Base-by-base conservation (phyloP, 805 yeast species). In the Suhomyces prunicola region DNA sequence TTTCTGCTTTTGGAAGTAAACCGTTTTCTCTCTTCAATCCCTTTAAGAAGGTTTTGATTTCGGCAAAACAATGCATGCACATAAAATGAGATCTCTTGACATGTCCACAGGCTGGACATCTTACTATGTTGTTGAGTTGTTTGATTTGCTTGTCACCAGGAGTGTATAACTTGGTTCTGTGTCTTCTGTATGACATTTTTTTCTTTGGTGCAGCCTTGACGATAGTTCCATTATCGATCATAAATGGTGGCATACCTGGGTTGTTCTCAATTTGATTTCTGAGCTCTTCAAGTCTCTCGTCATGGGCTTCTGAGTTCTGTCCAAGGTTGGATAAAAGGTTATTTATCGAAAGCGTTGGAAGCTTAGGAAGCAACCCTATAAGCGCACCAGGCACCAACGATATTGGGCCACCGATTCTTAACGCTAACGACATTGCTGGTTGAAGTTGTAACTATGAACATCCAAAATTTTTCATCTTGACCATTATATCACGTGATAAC, bases 101-200 rank as follows among this genome's bases (percentile, higher is more conserved):
- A 57, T 88, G 87, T 44, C 99, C 99, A 74, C 99, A 93, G 0
- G 97, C 87, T 2, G 98, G 97, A 68, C 99, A 93, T 68, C 96
- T 82, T 57, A 87, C 90, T 63, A 94, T 76, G 66, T 89, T 86
- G 52, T 85, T 81, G 58, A 88, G 78, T 48, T 86, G 85, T 67
- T 88, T 84, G 59, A 89, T 75, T 61, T 91, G 94, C 68, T 90
- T 93, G 53, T 83, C 80, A 9, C 89, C 96, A 4, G 93, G 90
- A 6, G 90, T 91, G 59, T 89, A 82, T 60, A 87, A 83, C 73
- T 92, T 84, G 67, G 83, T 86, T 70, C 97, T 85, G 64, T 89
- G 88, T 70, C 90, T 88, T 73, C 83, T 83, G 68, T 90, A 90
- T 6, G 98, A 90, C 2, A 84, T 84, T 70, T 91, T 92, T 82